Percentiles rank a stretch among this genome's conserved stretches.
Conservation (phyloP, 2,329 filamentous ascomycete genomes). For the Botryotinia narcissicola region DNA sequence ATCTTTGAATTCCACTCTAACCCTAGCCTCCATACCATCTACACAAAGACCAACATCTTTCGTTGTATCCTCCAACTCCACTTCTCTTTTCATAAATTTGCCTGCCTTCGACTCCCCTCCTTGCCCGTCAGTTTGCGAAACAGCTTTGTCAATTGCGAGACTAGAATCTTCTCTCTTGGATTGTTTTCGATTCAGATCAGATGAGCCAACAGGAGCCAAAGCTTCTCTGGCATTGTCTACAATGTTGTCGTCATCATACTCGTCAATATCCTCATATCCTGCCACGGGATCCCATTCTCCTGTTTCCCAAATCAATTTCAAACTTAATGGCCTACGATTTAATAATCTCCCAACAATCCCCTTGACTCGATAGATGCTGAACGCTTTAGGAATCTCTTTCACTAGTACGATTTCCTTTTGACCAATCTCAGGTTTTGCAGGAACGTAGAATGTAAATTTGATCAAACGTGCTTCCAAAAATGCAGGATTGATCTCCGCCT, state of each 20-base stretch:
- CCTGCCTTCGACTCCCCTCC: constrained; percentile 36
- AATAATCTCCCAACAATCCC: constrained; percentile 75
- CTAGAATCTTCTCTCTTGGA: neutral
- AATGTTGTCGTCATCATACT: constrained; percentile 51
- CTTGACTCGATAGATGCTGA: constrained; percentile 79
- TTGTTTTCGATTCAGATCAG: constrained; percentile 32
- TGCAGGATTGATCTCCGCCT: constrained; percentile 63
- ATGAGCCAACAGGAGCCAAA: constrained; percentile 15
- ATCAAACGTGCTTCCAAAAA: constrained; percentile 79
- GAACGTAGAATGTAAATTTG: constrained; percentile 54
- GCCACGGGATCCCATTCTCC: constrained; percentile 83
- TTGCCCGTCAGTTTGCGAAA: neutral
- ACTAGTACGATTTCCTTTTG: constrained; percentile 27
- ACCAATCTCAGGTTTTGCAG: constrained; percentile 23
- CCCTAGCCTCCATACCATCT: constrained; percentile 66
- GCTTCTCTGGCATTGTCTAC: constrained; percentile 34
- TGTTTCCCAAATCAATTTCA: constrained; percentile 81
- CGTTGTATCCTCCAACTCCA: constrained; percentile 76
- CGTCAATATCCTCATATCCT: constrained; percentile 58
- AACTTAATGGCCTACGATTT: constrained; percentile 57
- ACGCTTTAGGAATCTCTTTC: constrained; percentile 65
- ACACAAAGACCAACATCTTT: constrained; percentile 81
- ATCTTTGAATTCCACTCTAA: constrained; percentile 61
- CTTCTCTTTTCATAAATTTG: constrained; percentile 73
- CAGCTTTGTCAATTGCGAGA: neutral